Evolutionary conservation across 331 rosid species (phyloP).

Genomic region (Phaseolus coccineus): DNA sequence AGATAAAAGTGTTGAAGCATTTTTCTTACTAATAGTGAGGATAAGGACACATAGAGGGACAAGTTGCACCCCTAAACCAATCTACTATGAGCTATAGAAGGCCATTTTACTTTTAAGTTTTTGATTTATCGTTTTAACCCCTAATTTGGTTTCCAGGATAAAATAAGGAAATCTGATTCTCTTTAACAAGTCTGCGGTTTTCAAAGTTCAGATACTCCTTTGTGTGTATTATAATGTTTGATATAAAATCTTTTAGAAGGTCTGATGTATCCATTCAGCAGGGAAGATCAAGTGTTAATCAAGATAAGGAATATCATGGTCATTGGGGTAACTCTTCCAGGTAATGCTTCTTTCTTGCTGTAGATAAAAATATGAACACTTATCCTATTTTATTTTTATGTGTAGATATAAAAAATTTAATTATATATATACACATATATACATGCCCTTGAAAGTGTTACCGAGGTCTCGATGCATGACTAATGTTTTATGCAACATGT

Average conservation of each 20-base stretch:
- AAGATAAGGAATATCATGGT: constrained; percentile 70
- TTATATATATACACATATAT: background rate
- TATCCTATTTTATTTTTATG: background rate
- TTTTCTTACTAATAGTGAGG: too few relatives aligned
- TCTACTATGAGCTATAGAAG: constrained; percentile 26
- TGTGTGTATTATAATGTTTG: constrained; percentile 66
- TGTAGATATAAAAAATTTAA: background rate
- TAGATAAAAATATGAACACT: too few relatives aligned
- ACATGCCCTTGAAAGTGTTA: background rate
- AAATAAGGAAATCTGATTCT: constrained; percentile 60
- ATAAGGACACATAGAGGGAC: too few relatives aligned
- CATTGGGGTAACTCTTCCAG: constrained; percentile 97
- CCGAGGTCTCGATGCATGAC: background rate
- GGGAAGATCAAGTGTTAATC: constrained; percentile 64
- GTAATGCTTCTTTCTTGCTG: constrained; percentile 42
- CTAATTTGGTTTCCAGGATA: constrained; percentile 58
- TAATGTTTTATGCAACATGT: background rate
- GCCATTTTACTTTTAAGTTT: constrained; percentile 29
- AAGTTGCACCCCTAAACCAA: too few relatives aligned
- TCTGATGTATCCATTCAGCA: constrained; percentile 69
- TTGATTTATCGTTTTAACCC: background rate
- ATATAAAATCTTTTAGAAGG: constrained; percentile 70
- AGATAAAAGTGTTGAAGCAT: too few relatives aligned
- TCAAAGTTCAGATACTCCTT: constrained; percentile 69
- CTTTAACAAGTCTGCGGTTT: constrained; percentile 60